A percentile compares a stretch with the other conserved stretches of the same genome.
phyloP scores from a whole-genome alignment of 2,329 filamentous ascomycete species.

The Diaporthe citri region DNA sequence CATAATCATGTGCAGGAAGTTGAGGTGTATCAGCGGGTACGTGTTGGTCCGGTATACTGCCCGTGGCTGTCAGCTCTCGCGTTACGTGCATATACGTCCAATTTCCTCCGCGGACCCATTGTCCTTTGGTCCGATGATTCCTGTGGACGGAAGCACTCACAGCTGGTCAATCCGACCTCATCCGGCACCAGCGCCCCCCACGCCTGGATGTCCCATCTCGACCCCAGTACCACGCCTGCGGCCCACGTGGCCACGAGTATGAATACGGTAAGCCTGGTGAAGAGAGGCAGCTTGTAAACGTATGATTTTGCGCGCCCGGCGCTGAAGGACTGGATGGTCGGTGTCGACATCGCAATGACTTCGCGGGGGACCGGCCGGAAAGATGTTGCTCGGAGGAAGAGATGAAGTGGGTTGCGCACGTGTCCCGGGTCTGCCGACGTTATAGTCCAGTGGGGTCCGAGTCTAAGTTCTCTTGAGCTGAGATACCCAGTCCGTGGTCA shows the following conservation, averaged over 20 bases:
- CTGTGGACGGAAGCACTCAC: constrained; percentile 63
- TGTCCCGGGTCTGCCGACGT: constrained; percentile 16
- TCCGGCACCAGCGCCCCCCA: constrained; percentile 86
- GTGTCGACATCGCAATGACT: constrained; percentile 44
- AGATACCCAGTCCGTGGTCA: constrained; percentile 28
- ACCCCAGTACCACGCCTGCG: constrained; percentile 62
- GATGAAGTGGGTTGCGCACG: constrained; percentile 19
- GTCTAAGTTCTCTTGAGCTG: background rate
- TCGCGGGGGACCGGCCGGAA: background rate
- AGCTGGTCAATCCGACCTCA: constrained; percentile 77
- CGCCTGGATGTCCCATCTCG: constrained; percentile 77
- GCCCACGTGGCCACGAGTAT: constrained; percentile 76
- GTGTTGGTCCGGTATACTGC: constrained; percentile 93
- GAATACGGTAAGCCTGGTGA: constrained; percentile 79
- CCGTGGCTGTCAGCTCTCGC: constrained; percentile 13
- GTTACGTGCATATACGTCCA: constrained; percentile 18
- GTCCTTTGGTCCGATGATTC: background rate
- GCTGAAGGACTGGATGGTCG: constrained; percentile 69
- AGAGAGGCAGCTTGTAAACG: constrained; percentile 85
- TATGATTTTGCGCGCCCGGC: constrained; percentile 83
- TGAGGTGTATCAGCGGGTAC: constrained; percentile 87
- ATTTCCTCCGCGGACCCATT: background rate
- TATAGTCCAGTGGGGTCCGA: constrained; percentile 26
- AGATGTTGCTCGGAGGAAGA: background rate
- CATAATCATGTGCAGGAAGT: constrained; percentile 82